phyloP scores from a whole-genome alignment of 2,329 filamentous ascomycete species.

The Sarocladiaceae sp. region DNA sequence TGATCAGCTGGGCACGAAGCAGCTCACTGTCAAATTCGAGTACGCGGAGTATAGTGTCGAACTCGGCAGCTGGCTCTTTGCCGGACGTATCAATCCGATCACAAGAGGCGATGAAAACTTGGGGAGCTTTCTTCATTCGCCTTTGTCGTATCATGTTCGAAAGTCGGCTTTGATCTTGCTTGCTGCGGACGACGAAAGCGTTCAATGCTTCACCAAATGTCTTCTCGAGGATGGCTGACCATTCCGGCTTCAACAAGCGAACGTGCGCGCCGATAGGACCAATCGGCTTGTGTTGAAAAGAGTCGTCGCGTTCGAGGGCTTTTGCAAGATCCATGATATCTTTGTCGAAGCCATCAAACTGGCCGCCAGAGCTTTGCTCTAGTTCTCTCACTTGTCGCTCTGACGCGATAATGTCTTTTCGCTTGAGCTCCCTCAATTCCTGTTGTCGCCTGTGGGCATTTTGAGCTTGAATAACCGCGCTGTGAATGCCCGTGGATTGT shows the following conservation, averaged over 20 bases:
- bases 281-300: conserved; percentile 68
- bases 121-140: conserved; percentile 44
- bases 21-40: conserved; percentile 78
- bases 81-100: conserved; percentile 28
- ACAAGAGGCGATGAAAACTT: conserved; percentile 34
- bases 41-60: conserved; percentile 75
- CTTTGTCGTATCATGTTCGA: conserved; percentile 58
- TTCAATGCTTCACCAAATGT: conserved; percentile 66
- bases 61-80: conserved; percentile 67
- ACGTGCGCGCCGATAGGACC: conserved; percentile 81
- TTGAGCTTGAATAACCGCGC: background rate
- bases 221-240: conserved; percentile 78
- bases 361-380: conserved; percentile 49
- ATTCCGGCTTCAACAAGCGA: conserved; percentile 71
- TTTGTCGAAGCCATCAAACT: conserved; percentile 59
- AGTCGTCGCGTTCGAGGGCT: conserved; percentile 62
- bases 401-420: conserved; percentile 48
- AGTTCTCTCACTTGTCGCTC: conserved; percentile 47
- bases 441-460: background rate
- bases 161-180: conserved; percentile 69
- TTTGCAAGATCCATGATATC: conserved; percentile 60
- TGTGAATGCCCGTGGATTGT: conserved; percentile 14
- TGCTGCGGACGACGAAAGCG: conserved; percentile 77
- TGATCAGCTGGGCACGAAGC: conserved; percentile 78
- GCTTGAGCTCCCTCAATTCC: conserved; percentile 37